Conservation (phyloP, 345 rosid genomes). For the Kandelia obovata region DNA sequence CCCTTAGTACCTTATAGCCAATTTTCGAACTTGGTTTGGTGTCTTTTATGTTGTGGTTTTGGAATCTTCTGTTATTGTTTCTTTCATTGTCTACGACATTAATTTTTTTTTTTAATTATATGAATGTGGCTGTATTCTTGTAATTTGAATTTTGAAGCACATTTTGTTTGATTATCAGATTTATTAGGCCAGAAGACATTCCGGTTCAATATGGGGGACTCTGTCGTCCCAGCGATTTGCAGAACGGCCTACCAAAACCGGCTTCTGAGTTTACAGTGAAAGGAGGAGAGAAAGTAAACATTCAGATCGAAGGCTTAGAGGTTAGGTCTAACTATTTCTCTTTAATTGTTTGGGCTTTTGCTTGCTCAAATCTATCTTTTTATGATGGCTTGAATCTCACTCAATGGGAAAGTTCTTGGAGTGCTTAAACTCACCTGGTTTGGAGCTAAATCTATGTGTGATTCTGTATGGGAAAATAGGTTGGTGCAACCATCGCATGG, state of each 20-base stretch:
- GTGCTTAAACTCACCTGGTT: no score
- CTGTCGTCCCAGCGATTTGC: conserved; percentile 58
- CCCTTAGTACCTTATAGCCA: no score
- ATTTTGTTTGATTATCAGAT: conserved; percentile 38
- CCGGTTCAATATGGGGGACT: conserved; percentile 95
- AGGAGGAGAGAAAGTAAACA: conserved; percentile 96
- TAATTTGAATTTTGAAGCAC: neutral
- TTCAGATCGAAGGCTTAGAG: conserved; percentile 97
- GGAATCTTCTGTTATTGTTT: neutral
- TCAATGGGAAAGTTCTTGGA: no score
- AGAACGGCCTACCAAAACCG: conserved; percentile 65
- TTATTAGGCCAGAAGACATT: conserved; percentile 79
- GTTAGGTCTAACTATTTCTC: conserved; percentile 16
- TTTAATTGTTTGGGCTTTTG: neutral
- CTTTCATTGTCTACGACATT: neutral
- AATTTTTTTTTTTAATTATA: neutral
- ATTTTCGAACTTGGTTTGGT: neutral
- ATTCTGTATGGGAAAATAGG: conserved; percentile 33
- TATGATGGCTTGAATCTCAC: no score
- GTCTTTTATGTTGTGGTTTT: neutral
- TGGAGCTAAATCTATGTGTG: no score
- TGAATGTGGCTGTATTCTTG: neutral
- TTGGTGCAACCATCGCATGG: conserved; percentile 86
- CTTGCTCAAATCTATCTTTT: no score
- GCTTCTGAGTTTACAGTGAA: conserved; percentile 88